Evolutionary conservation across 805 yeast species (phyloP), one percentile per base, ranked within the genome.

Genomic region (Ogataea trehaloabstinens): DNA sequence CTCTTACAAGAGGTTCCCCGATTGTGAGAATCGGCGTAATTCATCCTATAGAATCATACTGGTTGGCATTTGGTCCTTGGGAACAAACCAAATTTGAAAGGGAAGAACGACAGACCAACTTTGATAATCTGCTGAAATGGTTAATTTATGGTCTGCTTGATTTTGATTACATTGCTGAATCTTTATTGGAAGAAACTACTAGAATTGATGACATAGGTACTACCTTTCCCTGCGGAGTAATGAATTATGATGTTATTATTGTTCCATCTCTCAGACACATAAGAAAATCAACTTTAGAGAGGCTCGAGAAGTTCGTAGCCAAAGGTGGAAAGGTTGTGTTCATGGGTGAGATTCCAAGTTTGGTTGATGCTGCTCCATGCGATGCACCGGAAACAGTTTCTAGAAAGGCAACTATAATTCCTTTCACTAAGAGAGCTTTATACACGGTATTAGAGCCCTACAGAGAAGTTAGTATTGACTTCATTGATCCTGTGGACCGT

Each of bases 151-250:
- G 45, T 11, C 15, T 38, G 24, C 34, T 41, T 5, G 45, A 41
- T 28, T 41, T 41, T 25, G 45, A 41, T 31, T 41, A 41, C 34
- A 19, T 41, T 24, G 33, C 45, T n/a, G 45, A 41, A 24, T 41
- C 45, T 5, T 22, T 41, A 29, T 32, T 41, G n/a, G 25, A 30
- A 24, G 41, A 37, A 30, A 19, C 31, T 15, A 27, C 35, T 6
- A 22, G 24, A 8, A 11, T 41, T 10, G 42, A 31, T 15, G 38
- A 37, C n/a, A 28, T 41, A 20, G 19, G 19, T 16, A 16, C 20
- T 6, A 25, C 24, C 17, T 33, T 41, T 27, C 42, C 41, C 7
- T 31, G 33, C 16, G 45, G 45, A 17, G 31, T 18, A 12, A 41
- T 41, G 45, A 28, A 21, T 11, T 41, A 41, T 31, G 45, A 41